Evolutionary conservation across 2,329 filamentous ascomycete genomes (phyloP).

Genomic region (Atkinsonella hypoxylon): DNA sequence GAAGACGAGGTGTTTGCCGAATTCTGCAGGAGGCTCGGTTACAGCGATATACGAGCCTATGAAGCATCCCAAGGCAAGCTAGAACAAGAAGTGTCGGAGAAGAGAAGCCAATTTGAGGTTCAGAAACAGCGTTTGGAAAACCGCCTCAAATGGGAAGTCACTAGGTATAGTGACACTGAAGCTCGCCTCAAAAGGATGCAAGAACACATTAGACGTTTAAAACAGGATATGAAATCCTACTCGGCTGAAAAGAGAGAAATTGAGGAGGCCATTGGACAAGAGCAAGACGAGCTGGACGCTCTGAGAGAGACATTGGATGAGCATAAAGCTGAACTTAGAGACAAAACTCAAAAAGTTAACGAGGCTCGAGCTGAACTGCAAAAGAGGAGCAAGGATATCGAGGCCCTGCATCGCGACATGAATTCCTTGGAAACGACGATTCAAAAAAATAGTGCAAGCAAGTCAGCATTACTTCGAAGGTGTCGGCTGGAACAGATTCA

Average conservation of each 20-base stretch:
- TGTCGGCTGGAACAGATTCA: constrained; percentile 92
- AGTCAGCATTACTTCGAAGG: constrained; percentile 73
- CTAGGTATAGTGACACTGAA: constrained; percentile 44
- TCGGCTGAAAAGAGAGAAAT: constrained; percentile 62
- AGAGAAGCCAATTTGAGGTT: constrained; percentile 73
- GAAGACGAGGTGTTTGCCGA: constrained; percentile 78
- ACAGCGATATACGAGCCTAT: constrained; percentile 81
- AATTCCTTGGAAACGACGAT: constrained; percentile 71
- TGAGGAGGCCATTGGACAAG: constrained; percentile 57
- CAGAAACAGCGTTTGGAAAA: constrained; percentile 67
- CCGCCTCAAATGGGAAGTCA: constrained; percentile 44
- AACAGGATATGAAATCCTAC: constrained; percentile 57
- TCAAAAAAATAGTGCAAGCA: constrained; percentile 71
- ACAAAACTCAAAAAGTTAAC: constrained; percentile 64
- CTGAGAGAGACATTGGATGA: constrained; percentile 61
- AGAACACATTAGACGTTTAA: constrained; percentile 51
- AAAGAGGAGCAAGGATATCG: constrained; percentile 74
- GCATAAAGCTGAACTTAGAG: constrained; percentile 53
- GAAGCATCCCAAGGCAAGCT: constrained; percentile 86
- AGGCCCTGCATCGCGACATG: constrained; percentile 60
- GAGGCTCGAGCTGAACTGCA: constrained; percentile 70
- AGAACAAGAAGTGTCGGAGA: constrained; percentile 80
- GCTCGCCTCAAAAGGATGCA: constrained; percentile 59
- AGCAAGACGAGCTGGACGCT: constrained; percentile 65
- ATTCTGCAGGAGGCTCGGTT: constrained; percentile 82